Evolutionary conservation across 257 asterid species (phyloP).

Genomic region (Solanum pinnatisectum): DNA sequence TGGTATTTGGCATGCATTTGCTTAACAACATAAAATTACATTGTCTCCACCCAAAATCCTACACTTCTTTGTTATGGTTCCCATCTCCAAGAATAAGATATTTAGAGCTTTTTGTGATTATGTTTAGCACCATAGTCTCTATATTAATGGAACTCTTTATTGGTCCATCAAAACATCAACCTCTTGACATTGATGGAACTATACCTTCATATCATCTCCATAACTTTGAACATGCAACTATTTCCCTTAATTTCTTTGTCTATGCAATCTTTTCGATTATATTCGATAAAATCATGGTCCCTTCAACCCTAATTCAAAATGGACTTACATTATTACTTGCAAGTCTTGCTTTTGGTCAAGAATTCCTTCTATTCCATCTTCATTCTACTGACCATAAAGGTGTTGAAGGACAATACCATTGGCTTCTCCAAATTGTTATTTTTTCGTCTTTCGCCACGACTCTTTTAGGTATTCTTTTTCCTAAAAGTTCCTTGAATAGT

Average conservation of each 20-base stretch:
- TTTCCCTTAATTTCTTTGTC: slow-evolving; percentile 51
- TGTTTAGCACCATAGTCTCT: slow-evolving; percentile 31
- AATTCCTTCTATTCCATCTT: slow-evolving; percentile 57
- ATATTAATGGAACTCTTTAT: slow-evolving; percentile 40
- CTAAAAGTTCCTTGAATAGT: slow-evolving; percentile 44
- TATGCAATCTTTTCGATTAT: slow-evolving; percentile 46
- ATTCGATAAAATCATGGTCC: slow-evolving; percentile 22
- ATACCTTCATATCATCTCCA: slow-evolving; percentile 48
- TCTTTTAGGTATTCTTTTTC: slow-evolving; percentile 28
- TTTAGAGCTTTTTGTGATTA: slow-evolving; percentile 28
- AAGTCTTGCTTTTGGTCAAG: slow-evolving; percentile 57
- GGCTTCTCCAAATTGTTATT: slow-evolving; percentile 52
- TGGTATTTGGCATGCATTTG: neutral
- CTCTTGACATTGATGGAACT: slow-evolving; percentile 30
- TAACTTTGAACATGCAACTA: slow-evolving; percentile 69
- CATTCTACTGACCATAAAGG: slow-evolving; percentile 82
- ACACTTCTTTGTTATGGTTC: neutral
- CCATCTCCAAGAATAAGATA: neutral
- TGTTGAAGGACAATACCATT: slow-evolving; percentile 77
- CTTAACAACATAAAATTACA: neutral
- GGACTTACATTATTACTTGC: slow-evolving; percentile 47
- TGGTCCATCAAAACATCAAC: slow-evolving; percentile 43
- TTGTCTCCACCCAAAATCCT: neutral
- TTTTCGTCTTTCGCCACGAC: slow-evolving; percentile 34
- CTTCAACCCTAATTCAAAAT: slow-evolving; percentile 19